These are phyloP conservation scores for Aspergillus bridgeri DNA, from an alignment of 495 filamentous ascomycete species.

Conservation along the genomic window DNA sequence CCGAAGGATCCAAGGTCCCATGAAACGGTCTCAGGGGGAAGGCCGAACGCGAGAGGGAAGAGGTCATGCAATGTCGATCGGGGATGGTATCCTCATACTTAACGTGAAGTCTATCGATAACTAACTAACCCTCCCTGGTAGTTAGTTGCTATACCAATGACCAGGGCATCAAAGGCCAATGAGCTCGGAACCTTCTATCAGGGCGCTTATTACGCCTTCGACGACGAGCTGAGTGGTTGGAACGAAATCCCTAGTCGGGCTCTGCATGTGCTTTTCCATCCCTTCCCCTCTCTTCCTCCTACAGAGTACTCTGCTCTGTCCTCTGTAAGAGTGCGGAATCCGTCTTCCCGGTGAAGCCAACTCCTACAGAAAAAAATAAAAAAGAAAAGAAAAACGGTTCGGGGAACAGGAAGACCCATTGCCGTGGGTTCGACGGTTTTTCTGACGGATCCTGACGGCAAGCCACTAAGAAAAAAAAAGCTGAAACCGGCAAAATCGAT, in stretches of 20 bases:
- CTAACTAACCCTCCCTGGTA: neutral
- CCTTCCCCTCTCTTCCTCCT: too few species aligned
- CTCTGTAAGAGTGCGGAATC: too few species aligned
- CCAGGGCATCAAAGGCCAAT: too few species aligned
- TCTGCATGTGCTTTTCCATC: too few species aligned
- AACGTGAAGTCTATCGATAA: neutral
- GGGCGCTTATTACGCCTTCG: neutral
- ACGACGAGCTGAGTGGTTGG: neutral
- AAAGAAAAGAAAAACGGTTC: conserved; percentile 17
- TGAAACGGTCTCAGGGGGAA: conserved; percentile 17
- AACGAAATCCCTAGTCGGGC: too few species aligned
- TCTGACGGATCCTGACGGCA: conserved; percentile 24
- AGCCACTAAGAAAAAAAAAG: conserved; percentile 17
- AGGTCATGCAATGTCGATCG: conserved; percentile 41
- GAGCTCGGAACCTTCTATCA: neutral
- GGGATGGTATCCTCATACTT: conserved; percentile 10
- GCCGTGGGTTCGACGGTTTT: conserved; percentile 23
- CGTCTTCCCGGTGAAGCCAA: neutral
- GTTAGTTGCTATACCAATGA: too few species aligned
- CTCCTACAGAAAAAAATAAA: neutral
- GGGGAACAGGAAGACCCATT: conserved; percentile 32
- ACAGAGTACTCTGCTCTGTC: too few species aligned
- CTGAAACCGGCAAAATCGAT: conserved; percentile 29
- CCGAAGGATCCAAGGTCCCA: neutral
- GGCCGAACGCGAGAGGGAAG: conserved; percentile 8